phyloP scores from a whole-genome alignment of 345 rosid genomes.

The Lumnitzera racemosa region DNA sequence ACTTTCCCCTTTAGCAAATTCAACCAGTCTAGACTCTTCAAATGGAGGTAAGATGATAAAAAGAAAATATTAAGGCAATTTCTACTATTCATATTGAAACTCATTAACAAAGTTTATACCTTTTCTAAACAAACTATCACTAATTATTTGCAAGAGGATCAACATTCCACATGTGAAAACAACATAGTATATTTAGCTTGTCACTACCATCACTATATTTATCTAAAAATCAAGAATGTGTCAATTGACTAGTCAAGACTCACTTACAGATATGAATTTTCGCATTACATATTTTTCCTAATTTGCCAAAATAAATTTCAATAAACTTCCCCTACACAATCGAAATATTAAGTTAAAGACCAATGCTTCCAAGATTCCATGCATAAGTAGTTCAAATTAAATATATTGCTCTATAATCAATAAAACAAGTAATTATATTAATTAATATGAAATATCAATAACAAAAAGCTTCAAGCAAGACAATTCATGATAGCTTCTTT shows the following conservation, averaged over 20 bases:
- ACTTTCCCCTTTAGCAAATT: slow-evolving; percentile 75
- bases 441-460: background rate
- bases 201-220: background rate
- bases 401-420: no score
- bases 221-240: background rate
- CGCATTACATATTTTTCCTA: slow-evolving; percentile 83
- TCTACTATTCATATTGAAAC: no score
- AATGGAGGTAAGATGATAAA: slow-evolving; percentile 26
- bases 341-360: no score
- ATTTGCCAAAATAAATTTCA: slow-evolving; percentile 68
- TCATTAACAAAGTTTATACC: slow-evolving; percentile 27
- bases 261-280: slow-evolving; percentile 80
- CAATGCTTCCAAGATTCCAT: no score
- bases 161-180: slow-evolving; percentile 8
- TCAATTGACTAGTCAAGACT: background rate
- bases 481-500: no score
- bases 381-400: no score
- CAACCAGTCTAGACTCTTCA: slow-evolving; percentile 91
- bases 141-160: slow-evolving; percentile 14
- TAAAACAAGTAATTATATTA: background rate
- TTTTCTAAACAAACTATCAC: slow-evolving; percentile 77
- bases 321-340: slow-evolving; percentile 71
- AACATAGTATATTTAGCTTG: slow-evolving; percentile 20
- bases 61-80: slow-evolving; percentile 6
- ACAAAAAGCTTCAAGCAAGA: background rate